Evolutionary conservation across 805 yeast species (phyloP).

Genomic region (Diddensiella transvaalensis): DNA sequence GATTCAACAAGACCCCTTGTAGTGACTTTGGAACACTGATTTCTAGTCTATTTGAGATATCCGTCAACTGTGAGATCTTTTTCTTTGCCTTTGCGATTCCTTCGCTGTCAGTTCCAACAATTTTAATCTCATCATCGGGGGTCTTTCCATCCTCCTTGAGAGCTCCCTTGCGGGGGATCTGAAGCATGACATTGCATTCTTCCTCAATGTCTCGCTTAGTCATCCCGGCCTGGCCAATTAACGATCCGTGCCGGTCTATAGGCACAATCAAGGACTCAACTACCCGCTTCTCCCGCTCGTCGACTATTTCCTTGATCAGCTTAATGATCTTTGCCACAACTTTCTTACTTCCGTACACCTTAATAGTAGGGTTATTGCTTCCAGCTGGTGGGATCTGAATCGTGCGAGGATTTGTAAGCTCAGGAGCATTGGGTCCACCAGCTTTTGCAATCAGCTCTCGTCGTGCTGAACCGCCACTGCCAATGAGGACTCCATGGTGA

Average conservation of each 20-base stretch:
- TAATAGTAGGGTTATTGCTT: conserved; percentile 47
- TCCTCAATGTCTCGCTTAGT: conserved; percentile 68
- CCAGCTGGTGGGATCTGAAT: conserved; percentile 70
- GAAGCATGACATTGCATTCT: conserved; percentile 59
- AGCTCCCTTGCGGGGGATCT: conserved; percentile 56
- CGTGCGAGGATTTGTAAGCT: conserved; percentile 39
- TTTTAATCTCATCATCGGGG: conserved; percentile 45
- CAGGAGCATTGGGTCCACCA: conserved; percentile 43
- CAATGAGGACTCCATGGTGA: conserved; percentile 72
- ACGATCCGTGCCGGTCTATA: conserved; percentile 65
- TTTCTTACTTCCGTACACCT: conserved; percentile 68
- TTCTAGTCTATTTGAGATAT: conserved; percentile 37
- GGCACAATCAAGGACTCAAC: conserved; percentile 42
- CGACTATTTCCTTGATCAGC: conserved; percentile 60
- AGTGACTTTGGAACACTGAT: conserved; percentile 54
- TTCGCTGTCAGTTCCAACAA: conserved; percentile 61
- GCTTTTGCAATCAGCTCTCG: conserved; percentile 73
- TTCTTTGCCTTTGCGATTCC: conserved; percentile 59
- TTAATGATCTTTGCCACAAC: conserved; percentile 67
- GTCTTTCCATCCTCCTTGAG: conserved; percentile 19
- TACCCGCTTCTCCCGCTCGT: conserved; percentile 48
- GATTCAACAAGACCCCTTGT: conserved; percentile 62
- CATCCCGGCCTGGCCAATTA: conserved; percentile 80
- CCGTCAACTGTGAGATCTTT: conserved; percentile 62
- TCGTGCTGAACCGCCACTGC: conserved; percentile 70